Conservation (phyloP, 352 stramenopile species). For the Globisporangium radiosum region DNA sequence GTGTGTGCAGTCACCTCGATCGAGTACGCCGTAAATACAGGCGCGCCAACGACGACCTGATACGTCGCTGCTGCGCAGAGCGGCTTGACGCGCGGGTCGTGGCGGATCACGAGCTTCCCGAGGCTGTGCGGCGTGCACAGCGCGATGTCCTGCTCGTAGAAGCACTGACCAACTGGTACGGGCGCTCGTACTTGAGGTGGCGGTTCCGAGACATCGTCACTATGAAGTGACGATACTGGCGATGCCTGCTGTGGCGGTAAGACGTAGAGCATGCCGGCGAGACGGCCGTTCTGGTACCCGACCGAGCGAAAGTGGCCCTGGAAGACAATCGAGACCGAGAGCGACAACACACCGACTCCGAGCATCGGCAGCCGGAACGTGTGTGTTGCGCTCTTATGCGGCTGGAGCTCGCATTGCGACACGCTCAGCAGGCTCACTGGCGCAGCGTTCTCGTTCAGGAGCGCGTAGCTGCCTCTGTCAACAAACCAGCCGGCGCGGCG, state of each 20-base stretch:
- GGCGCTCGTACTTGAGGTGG: conserved; percentile 13
- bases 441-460: conserved; percentile 28
- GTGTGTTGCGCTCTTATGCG: conserved; percentile 57
- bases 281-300: conserved; percentile 66
- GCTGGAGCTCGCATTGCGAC: conserved; percentile 42
- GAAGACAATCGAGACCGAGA: conserved; percentile 62
- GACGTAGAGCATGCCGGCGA: conserved; percentile 76
- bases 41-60: conserved; percentile 68
- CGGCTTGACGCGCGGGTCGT: conserved; percentile 50
- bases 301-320: conserved; percentile 66
- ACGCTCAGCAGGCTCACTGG: conserved; percentile 29
- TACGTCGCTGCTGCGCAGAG: conserved; percentile 45
- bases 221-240: not conserved
- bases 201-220: not conserved
- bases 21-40: conserved; percentile 63
- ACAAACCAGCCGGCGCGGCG: conserved; percentile 6
- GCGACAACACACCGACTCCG: conserved; percentile 33
- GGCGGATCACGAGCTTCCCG: conserved; percentile 55
- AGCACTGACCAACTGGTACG: conserved; percentile 51
- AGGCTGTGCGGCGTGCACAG: conserved; percentile 60
- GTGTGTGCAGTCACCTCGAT: conserved; percentile 45
- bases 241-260: conserved; percentile 17
- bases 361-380: conserved; percentile 43
- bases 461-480: conserved; percentile 16
- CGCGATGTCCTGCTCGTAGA: conserved; percentile 39